Percentiles rank a stretch among this genome's conserved stretches.
Evolutionary conservation across 2,329 filamentous ascomycete species (phyloP).

Genomic region (Geosmithia morbida): DNA sequence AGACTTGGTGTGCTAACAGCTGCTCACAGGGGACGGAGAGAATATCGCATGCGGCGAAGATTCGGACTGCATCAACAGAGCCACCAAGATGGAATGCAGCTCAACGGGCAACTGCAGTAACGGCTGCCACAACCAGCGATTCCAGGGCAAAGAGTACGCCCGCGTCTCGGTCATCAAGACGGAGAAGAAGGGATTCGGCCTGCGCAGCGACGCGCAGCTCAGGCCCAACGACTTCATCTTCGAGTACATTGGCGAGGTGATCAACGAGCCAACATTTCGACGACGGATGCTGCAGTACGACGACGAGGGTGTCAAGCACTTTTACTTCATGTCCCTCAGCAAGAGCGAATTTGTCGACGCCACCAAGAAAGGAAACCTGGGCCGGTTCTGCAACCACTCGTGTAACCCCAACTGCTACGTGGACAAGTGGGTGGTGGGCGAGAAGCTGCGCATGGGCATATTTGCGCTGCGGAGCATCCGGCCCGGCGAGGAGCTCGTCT

Average conservation of each 20-base stretch:
- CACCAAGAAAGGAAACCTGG: conserved; percentile 90
- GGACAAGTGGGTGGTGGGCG: conserved; percentile 97
- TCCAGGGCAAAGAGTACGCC: conserved; percentile 81
- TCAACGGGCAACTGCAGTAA: conserved; percentile 69
- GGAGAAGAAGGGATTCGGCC: conserved; percentile 91
- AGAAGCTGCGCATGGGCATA: conserved; percentile 97
- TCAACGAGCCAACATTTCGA: conserved; percentile 82
- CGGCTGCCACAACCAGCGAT: conserved; percentile 87
- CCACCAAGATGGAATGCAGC: conserved; percentile 92
- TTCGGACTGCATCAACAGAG: conserved; percentile 96
- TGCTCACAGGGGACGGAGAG: conserved; percentile 33
- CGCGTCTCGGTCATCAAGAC: conserved; percentile 92
- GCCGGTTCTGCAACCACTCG: conserved; percentile 96
- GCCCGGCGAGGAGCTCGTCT: conserved; percentile 87
- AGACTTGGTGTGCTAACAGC: neutral
- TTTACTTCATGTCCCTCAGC: conserved; percentile 98
- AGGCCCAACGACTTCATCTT: conserved; percentile 84
- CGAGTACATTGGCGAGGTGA: conserved; percentile 97
- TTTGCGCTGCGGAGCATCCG: conserved; percentile 78
- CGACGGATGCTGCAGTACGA: conserved; percentile 88
- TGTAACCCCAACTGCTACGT: conserved; percentile 99
- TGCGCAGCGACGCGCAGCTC: conserved; percentile 67
- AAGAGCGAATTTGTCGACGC: conserved; percentile 96
- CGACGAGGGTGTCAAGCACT: conserved; percentile 93
- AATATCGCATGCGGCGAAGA: conserved; percentile 91